Evolutionary conservation across 163 green algal genomes (phyloP), one percentile per base, ranked within the genome.

Genomic region (Scenedesmus sp.): DNA sequence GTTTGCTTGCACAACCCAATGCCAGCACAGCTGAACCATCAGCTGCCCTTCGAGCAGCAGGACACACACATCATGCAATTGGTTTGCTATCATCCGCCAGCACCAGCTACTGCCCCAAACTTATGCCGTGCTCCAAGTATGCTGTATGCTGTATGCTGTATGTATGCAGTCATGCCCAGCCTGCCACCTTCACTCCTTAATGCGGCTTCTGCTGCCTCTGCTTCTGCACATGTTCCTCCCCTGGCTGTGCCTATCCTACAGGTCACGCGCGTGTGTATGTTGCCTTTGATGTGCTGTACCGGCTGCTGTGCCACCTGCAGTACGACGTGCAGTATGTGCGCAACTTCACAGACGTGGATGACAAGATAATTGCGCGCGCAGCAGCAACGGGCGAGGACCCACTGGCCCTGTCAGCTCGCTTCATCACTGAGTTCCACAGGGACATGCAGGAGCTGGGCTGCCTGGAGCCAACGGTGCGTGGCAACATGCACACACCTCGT

Each of bases 291-390:
- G 89, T 99, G 7, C 93, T 99, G 72, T 98, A 97, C 91, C 95
- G 98, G 76, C 93, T 96, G 70, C 94, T 99, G 84, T 72, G 86
- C 18, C 83, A 94, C 42, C 83, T 98, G 40, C 90, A 94, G 13
- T 98, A 98, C 82, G 83, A 97, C 40, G 97, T 98, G 80, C 46
- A 93, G 79, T 99, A 99, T 89, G 95, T 98, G 16, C 95, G 98
- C 42, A 99, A 99, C 94, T 99, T 99, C 94, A 99, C 98, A 16
- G 97, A 98, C 91, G 96, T 99, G 30, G 97, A 99, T 87, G 97
- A 98, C 94, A 98, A 99, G 93, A 99, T 99, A 93, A 99, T 99
- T 51, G 95, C 95, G 0, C 92, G 86, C 9, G 91, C 83, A 35
- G 73, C 91, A 20, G 92, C 96, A 65, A 40, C 40, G 0, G 96